Conservation (phyloP, 345 rosid species). For the Brassica carinata region DNA sequence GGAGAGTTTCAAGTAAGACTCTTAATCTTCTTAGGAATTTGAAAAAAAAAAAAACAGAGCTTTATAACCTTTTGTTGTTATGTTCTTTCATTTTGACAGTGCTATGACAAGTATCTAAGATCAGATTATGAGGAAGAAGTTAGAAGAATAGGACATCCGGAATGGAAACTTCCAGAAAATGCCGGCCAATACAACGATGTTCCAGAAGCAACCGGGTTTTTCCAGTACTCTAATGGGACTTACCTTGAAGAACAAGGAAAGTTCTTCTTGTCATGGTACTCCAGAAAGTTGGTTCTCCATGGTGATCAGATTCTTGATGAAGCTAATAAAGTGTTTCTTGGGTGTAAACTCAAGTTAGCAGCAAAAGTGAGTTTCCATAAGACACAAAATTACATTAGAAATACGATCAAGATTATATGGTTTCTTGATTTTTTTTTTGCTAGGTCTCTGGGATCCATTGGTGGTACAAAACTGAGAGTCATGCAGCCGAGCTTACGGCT, state of each 20-base stretch:
- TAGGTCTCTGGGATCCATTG: conserved; percentile 91
- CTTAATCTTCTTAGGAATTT: neutral
- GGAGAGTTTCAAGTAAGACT: conserved; percentile 83
- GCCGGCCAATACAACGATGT: conserved; percentile 67
- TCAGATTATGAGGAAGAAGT: conserved; percentile 72
- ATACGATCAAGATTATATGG: neutral
- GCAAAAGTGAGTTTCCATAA: conserved; percentile 52
- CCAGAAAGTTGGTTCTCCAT: conserved; percentile 66
- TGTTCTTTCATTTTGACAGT: conserved; percentile 45
- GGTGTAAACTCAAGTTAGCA: conserved; percentile 79
- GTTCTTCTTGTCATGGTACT: conserved; percentile 83
- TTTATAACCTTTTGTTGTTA: neutral
- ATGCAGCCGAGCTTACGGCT: conserved; percentile 87
- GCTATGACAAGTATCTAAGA: conserved; percentile 73
- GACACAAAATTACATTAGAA: neutral
- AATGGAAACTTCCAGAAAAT: conserved; percentile 82
- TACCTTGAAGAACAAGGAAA: conserved; percentile 64
- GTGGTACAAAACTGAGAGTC: conserved; percentile 75
- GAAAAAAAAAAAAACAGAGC: neutral
- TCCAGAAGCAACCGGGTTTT: conserved; percentile 67
- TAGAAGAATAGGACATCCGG: conserved; percentile 61
- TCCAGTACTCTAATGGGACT: conserved; percentile 56
- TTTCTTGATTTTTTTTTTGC: conserved; percentile 9
- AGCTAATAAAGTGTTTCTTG: conserved; percentile 76
- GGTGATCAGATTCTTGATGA: conserved; percentile 84